These are phyloP conservation scores for Amauroascus niger DNA, from an alignment of 2,329 filamentous ascomycete genomes.

Conservation along the genomic window DNA sequence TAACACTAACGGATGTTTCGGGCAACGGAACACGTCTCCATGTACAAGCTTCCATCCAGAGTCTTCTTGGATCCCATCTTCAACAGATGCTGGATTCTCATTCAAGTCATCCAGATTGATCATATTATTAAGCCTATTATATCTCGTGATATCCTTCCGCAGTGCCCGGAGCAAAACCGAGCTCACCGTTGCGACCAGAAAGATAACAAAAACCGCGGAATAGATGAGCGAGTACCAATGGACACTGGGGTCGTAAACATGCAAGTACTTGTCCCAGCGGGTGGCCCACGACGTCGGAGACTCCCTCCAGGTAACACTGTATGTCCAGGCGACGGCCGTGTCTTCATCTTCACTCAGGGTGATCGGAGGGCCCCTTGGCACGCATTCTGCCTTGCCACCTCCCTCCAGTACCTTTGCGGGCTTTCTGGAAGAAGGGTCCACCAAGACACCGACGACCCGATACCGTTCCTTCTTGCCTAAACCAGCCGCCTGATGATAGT, in stretches of 20 bases:
- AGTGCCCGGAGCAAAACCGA: constrained; percentile 84
- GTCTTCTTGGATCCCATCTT: constrained; percentile 93
- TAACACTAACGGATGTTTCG: constrained; percentile 70
- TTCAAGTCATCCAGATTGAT: constrained; percentile 84
- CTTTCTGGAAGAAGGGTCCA: constrained; percentile 65
- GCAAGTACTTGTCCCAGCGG: constrained; percentile 96
- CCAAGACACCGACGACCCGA: constrained; percentile 83
- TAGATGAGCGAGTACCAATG: constrained; percentile 99
- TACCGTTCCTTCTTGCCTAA: constrained; percentile 50
- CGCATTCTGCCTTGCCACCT: constrained; percentile 52
- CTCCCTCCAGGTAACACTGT: constrained; percentile 80
- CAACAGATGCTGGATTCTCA: constrained; percentile 60
- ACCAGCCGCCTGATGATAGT: constrained; percentile 72
- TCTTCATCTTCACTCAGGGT: constrained; percentile 54
- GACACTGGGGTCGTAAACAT: constrained; percentile 94
- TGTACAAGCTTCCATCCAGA: constrained; percentile 98
- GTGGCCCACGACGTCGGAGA: constrained; percentile 89
- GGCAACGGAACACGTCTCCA: constrained; percentile 89
- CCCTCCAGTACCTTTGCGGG: constrained; percentile 43
- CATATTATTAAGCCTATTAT: constrained; percentile 66
- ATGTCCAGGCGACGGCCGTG: constrained; percentile 72
- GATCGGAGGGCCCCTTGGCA: constrained; percentile 48
- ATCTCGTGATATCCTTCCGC: constrained; percentile 89
- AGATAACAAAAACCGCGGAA: constrained; percentile 87
- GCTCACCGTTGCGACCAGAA: constrained; percentile 80